Evolutionary conservation across 2,329 filamentous ascomycete species (phyloP).

Genomic region (Didymellaceae sp.): DNA sequence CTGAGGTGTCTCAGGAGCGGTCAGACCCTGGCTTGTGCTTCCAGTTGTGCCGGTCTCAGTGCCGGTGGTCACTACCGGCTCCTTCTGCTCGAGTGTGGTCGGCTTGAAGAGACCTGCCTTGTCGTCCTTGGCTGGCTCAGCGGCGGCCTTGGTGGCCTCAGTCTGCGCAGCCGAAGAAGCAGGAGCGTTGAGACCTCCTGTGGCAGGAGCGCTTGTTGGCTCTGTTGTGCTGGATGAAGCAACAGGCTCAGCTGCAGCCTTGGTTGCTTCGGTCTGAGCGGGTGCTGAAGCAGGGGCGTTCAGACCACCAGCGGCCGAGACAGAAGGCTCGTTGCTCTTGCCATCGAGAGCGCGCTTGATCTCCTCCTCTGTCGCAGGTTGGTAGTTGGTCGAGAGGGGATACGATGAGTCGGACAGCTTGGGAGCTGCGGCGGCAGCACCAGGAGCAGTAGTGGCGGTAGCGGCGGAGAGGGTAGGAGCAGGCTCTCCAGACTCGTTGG

Average conservation of each 20-base stretch:
- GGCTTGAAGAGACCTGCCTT: constrained; percentile 52
- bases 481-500: constrained; percentile 53
- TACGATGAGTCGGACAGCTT: constrained; percentile 7
- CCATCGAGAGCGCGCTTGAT: constrained; percentile 8
- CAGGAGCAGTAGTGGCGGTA: constrained; percentile 44
- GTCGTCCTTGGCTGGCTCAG: constrained; percentile 47
- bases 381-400: constrained; percentile 13
- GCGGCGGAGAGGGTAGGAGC: constrained; percentile 51
- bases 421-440: constrained; percentile 5
- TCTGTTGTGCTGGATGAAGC: constrained; percentile 17
- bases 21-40: constrained; percentile 25
- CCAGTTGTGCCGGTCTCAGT: constrained; percentile 44
- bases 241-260: constrained; percentile 42
- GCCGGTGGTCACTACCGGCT: constrained; percentile 52
- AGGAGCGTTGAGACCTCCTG: constrained; percentile 47
- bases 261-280: constrained; percentile 35
- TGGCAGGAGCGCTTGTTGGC: constrained; percentile 12
- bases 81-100: constrained; percentile 46
- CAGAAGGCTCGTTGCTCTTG: constrained; percentile 21
- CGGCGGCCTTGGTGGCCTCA: constrained; percentile 30
- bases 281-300: constrained; percentile 48
- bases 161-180: constrained; percentile 40
- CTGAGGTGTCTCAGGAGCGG: constrained; percentile 38
- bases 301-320: constrained; percentile 27
- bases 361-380: constrained; percentile 9